A percentile compares a stretch with the other conserved stretches of the same genome.
These are phyloP conservation scores for Geotrichum bryndzae DNA, from an alignment of 1,139 yeast species.

Conservation along the genomic window DNA sequence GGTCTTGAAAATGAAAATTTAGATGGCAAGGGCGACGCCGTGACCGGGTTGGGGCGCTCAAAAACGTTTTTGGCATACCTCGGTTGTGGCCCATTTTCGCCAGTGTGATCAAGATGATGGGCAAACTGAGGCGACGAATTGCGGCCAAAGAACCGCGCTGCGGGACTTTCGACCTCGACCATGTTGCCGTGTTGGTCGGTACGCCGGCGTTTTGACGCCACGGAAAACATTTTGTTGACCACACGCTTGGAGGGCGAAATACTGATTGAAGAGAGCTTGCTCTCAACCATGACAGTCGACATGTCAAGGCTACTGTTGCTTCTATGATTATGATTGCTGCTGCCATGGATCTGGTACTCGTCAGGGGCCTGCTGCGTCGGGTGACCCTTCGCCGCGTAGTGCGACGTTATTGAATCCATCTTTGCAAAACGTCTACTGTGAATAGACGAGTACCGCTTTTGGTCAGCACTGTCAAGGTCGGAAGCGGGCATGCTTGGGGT, in stretches of 20 bases:
- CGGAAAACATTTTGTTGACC: constrained; percentile 9
- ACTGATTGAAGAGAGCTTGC: constrained; percentile 3
- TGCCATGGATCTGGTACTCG: neutral
- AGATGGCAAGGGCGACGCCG: neutral
- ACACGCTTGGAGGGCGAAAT: constrained; percentile 15
- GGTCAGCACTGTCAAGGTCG: constrained; percentile 14
- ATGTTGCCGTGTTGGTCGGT: constrained; percentile 17
- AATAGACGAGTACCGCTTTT: constrained; percentile 28
- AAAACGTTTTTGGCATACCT: neutral
- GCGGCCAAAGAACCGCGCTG: neutral
- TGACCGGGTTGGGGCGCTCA: neutral
- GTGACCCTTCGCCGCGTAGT: constrained; percentile 21
- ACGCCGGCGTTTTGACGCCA: constrained; percentile 20
- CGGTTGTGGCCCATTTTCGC: neutral
- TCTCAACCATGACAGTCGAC: constrained; percentile 7
- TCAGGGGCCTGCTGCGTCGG: neutral
- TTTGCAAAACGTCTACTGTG: constrained; percentile 30
- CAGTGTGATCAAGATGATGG: neutral
- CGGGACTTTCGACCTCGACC: neutral
- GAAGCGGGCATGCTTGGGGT: constrained; percentile 16
- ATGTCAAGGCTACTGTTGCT: neutral
- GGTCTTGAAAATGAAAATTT: neutral
- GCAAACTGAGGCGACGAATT: neutral
- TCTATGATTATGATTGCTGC: neutral
- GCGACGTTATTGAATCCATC: constrained; percentile 30